Evolutionary conservation across 768 basidiomycete species (phyloP).

Genomic region (Leccinum boreale): DNA sequence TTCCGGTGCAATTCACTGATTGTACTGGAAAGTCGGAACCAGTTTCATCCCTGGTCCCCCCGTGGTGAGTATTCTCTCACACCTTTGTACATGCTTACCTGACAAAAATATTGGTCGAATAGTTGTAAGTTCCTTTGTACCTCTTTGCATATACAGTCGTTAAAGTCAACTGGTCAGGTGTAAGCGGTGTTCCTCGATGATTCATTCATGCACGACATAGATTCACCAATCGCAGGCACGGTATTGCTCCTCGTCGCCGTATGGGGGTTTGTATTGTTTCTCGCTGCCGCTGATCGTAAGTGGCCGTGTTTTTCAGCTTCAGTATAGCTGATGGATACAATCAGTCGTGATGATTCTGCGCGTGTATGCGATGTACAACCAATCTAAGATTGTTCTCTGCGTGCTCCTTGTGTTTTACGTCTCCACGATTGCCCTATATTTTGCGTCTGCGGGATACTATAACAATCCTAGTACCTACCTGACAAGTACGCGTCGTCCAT

Average conservation of each 20-base stretch:
- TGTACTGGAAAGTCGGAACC: constrained; percentile 8
- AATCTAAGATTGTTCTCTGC: constrained; percentile 11
- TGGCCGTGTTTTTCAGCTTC: background rate
- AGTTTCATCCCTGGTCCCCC: constrained; percentile 18
- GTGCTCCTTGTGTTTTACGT: constrained; percentile 15
- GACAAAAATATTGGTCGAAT: background rate
- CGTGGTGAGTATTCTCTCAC: constrained; percentile 1
- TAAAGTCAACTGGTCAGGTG: constrained; percentile 10
- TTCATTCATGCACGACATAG: background rate
- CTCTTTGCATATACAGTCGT: background rate
- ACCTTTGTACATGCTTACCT: background rate
- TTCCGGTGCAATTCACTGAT: background rate
- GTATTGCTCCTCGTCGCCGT: background rate
- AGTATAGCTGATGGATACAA: background rate
- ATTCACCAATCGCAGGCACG: constrained; percentile 7
- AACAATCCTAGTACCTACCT: constrained; percentile 8
- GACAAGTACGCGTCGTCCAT: constrained; percentile 1
- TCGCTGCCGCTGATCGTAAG: constrained; percentile 19
- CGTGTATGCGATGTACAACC: constrained; percentile 23
- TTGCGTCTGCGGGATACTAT: background rate
- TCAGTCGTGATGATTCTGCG: constrained; percentile 25
- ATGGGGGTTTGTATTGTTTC: constrained; percentile 10
- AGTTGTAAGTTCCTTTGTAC: constrained; percentile 12
- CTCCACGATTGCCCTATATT: constrained; percentile 1
- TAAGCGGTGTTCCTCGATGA: background rate